These are phyloP conservation scores for Talaromyces ruber DNA, from an alignment of 495 filamentous ascomycete genomes.

Conservation along the genomic window DNA sequence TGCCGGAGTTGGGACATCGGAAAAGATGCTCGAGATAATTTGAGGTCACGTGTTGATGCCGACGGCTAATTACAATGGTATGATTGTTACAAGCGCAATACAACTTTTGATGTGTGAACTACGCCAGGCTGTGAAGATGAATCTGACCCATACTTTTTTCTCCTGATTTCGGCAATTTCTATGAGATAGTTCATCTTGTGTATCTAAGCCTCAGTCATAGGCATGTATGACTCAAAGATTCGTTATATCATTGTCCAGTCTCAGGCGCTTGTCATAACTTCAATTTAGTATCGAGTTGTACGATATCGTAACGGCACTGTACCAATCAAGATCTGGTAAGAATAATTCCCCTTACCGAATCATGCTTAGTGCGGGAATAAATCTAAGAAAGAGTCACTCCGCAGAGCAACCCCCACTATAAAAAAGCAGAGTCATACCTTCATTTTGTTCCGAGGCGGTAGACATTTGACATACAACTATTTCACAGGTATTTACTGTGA, in stretches of 20 bases:
- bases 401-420: background rate
- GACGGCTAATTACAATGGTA: background rate
- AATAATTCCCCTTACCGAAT: background rate
- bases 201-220: background rate
- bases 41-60: constrained; percentile 1
- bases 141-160: background rate
- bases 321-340: background rate
- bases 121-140: background rate
- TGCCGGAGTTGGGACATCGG: background rate
- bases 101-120: background rate
- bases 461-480: background rate
- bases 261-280: background rate
- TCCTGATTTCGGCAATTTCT: background rate
- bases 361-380: constrained; percentile 1
- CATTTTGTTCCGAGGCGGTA: background rate
- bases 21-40: constrained; percentile 3
- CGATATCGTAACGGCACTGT: background rate
- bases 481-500: background rate
- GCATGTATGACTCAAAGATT: background rate
- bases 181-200: background rate
- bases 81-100: background rate
- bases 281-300: background rate
- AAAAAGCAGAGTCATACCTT: constrained; percentile 1
- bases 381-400: background rate
- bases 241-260: background rate